These are phyloP conservation scores for Meira nashicola DNA, from an alignment of 1,284 basidiomycete genomes.

Conservation along the genomic window DNA sequence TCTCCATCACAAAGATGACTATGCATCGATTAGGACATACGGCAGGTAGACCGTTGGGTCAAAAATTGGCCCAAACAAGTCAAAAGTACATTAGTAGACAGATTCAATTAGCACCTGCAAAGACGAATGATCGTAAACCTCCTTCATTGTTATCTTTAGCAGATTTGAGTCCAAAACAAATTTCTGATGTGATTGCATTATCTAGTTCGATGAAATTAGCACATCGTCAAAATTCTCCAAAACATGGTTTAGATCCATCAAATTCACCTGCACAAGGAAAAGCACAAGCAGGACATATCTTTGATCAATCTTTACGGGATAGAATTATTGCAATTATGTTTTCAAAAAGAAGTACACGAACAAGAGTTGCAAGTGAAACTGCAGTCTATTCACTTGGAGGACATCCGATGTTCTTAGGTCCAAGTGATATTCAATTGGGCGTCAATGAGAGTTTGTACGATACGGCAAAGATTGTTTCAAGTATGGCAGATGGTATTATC, in stretches of 20 bases:
- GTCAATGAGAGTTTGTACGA: conserved; percentile 87
- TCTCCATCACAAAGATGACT: no score
- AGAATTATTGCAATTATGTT: conserved; percentile 86
- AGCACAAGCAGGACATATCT: conserved; percentile 12
- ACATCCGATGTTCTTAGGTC: conserved; percentile 84
- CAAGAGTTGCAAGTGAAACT: conserved; percentile 82
- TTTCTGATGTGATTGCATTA: conserved; percentile 63
- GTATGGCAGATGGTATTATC: conserved; percentile 96
- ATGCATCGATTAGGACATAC: no score
- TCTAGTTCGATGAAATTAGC: conserved; percentile 63
- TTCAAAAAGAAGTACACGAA: conserved; percentile 86
- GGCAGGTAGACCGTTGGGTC: no score
- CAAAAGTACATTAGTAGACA: background rate
- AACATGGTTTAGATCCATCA: conserved; percentile 18
- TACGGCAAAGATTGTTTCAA: conserved; percentile 73
- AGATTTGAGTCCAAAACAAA: conserved; percentile 70
- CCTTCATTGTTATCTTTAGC: conserved; percentile 79
- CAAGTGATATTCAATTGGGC: conserved; percentile 87
- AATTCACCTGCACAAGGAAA: conserved; percentile 24
- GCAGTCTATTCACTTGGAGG: conserved; percentile 57
- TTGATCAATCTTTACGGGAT: conserved; percentile 63
- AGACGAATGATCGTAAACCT: conserved; percentile 19
- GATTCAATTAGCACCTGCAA: background rate
- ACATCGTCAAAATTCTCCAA: conserved; percentile 59
- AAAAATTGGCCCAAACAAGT: no score